Base-by-base conservation (phyloP, 208 protist genomes). In the Lotmaria passim region DNA sequence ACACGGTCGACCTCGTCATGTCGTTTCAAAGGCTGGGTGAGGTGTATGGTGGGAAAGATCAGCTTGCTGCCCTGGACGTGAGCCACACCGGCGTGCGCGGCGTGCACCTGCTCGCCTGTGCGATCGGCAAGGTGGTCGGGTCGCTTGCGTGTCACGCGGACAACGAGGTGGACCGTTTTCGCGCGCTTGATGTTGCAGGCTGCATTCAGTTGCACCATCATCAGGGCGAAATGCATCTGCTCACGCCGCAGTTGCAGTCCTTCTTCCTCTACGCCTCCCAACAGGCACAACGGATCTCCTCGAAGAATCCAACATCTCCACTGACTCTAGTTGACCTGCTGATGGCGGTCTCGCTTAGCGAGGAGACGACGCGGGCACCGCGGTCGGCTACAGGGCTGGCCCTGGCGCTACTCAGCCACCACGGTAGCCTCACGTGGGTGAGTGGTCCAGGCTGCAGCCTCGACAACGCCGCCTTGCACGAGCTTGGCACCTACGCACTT, bases 61-160 rank as follows among this genome's bases (percentile, higher is more conserved):
- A 78, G 48, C 24, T 90, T n/a, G 50, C 62, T 8, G 53, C 78
- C 10, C 72, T 90, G 21, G 78, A 84, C 38, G 66, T 78, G 33
- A 81, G 78, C 70, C 82, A 83, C 73, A 90, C 84, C 3, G 71
- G 71, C 34, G 50, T 85, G 17, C 69, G 70, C 24, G 84, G 78
- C 24, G 48, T 56, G 12, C 78, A 90, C 21, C 68, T 90, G 43
- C 75, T 90, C 31, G 63, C 80, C 21, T 71, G 75, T 38, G 78
- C 65, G 28, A 3, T 75, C 2, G 78, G 74, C 30, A 65, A 61
- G 53, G 57, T 78, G 31, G 10, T 34, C n/a, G 28, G 39, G 0
- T 11, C 46, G 26, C 24, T 15, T 28, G 50, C 26, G 17, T 12
- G 21, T 23, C 24, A 3, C 31, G 31, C 31, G 0, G 15, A 46